Conservation (phyloP, 2,329 filamentous ascomycete species). For the Hirsutella thompsonii region DNA sequence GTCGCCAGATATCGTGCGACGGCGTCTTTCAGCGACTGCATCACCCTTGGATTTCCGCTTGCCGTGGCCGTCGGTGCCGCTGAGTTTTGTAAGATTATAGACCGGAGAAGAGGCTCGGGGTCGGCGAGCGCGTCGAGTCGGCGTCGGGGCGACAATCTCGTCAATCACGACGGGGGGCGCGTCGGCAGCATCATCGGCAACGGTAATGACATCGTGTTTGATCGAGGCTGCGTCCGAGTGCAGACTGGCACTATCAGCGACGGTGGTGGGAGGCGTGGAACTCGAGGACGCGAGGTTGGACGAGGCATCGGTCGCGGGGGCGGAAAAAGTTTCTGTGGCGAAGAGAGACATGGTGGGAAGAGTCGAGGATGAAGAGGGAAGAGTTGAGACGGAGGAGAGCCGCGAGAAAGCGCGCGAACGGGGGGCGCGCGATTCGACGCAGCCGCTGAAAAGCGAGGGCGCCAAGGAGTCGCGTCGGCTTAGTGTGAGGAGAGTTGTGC, state of each 20-base stretch:
- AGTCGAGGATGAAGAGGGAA: too few relatives aligned
- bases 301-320: conserved; percentile 24
- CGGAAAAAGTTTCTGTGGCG: conserved; percentile 9
- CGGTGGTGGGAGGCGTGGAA: conserved; percentile 55
- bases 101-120: conserved; percentile 41
- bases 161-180: conserved; percentile 6
- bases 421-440: too few relatives aligned
- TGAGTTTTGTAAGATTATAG: conserved; percentile 54
- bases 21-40: conserved; percentile 27
- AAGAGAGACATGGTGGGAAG: conserved; percentile 18
- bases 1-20: conserved; percentile 32
- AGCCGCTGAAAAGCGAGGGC: too few relatives aligned
- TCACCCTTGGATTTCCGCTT: conserved; percentile 41
- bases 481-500: too few relatives aligned
- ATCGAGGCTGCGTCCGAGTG: conserved; percentile 25
- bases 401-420: too few relatives aligned
- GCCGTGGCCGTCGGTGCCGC: conserved; percentile 48
- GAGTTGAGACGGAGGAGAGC: too few relatives aligned
- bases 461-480: too few relatives aligned
- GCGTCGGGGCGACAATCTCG: conserved; percentile 9
- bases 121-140: conserved; percentile 38
- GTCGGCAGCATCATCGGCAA: conserved; percentile 13
- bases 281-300: conserved; percentile 41
- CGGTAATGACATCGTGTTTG: conserved; percentile 24
- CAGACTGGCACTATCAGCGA: conserved; percentile 48